A percentile compares a stretch with the other conserved stretches of the same genome.
Evolutionary conservation across 768 basidiomycete species (phyloP).

Genomic region (Phanerochaete sordida): DNA sequence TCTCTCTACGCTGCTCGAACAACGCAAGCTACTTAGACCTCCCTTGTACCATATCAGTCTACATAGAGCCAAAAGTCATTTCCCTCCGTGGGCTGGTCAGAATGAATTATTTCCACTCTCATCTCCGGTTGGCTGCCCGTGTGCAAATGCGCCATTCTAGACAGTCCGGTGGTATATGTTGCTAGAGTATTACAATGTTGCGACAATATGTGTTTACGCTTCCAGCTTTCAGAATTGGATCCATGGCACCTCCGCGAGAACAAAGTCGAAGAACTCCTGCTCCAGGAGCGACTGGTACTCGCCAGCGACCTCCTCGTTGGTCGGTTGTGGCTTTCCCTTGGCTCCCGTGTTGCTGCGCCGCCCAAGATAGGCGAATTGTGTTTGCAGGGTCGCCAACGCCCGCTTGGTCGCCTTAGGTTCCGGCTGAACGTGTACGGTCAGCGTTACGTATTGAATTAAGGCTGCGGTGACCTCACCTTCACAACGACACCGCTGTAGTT

Average conservation of each 20-base stretch:
- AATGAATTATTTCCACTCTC: background rate
- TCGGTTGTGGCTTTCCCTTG: constrained; percentile 41
- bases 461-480: constrained; percentile 47
- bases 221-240: constrained; percentile 55
- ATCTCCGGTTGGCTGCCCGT: background rate
- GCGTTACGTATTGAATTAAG: background rate
- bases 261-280: constrained; percentile 94
- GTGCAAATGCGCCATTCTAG: background rate
- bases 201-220: background rate
- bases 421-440: constrained; percentile 49
- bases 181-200: constrained; percentile 3
- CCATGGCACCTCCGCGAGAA: constrained; percentile 91
- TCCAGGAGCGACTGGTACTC: constrained; percentile 94
- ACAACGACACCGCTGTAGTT: constrained; percentile 80
- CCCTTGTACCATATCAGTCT: constrained; percentile 13
- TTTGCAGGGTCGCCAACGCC: constrained; percentile 65
- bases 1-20: constrained; percentile 2
- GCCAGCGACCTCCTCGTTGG: constrained; percentile 71
- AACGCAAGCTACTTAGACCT: constrained; percentile 10
- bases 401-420: constrained; percentile 83
- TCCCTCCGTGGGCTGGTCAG: constrained; percentile 5
- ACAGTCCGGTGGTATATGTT: constrained; percentile 6
- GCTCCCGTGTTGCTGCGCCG: constrained; percentile 45
- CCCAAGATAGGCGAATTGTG: constrained; percentile 77
- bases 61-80: constrained; percentile 11